Conservation (phyloP, 257 asterid genomes). For the Nicotiana paniculata region DNA sequence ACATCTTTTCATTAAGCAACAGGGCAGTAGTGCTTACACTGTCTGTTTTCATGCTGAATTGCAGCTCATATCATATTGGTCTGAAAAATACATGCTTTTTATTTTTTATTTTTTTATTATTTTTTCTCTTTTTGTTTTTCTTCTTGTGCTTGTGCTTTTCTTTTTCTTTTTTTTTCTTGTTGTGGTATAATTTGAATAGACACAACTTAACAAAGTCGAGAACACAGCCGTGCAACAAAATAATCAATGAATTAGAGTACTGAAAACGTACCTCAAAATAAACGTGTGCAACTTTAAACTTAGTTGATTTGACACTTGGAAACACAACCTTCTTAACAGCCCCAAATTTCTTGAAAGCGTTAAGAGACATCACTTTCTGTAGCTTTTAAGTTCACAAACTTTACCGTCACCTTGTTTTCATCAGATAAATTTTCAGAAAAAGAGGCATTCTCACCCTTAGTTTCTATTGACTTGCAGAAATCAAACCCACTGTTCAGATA, state of each 20-base stretch:
- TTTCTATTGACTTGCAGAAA: constrained; percentile 11
- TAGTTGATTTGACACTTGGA: constrained; percentile 11
- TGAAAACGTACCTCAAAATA: constrained; percentile 40
- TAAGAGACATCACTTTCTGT: background rate
- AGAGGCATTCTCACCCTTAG: constrained; percentile 9
- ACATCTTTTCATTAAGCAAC: too few species aligned
- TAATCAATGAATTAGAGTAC: background rate
- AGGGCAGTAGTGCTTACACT: too few species aligned
- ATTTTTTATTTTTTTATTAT: background rate
- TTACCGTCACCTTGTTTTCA: constrained; percentile 33
- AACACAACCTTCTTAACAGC: constrained; percentile 31
- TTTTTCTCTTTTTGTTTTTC: background rate
- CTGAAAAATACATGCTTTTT: background rate
- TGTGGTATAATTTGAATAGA: background rate
- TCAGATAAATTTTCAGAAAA: constrained; percentile 12
- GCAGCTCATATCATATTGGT: background rate
- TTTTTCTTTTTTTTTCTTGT: background rate
- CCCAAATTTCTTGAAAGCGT: constrained; percentile 24
- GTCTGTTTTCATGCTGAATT: background rate
- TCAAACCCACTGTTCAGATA: constrained; percentile 14
- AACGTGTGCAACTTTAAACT: constrained; percentile 27
- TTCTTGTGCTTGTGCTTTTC: background rate
- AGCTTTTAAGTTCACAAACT: constrained; percentile 16
- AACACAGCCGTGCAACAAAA: background rate
- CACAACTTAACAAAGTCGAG: background rate